Base-by-base conservation (phyloP, 140 eudicot species). In the Stevia rebaudiana region DNA sequence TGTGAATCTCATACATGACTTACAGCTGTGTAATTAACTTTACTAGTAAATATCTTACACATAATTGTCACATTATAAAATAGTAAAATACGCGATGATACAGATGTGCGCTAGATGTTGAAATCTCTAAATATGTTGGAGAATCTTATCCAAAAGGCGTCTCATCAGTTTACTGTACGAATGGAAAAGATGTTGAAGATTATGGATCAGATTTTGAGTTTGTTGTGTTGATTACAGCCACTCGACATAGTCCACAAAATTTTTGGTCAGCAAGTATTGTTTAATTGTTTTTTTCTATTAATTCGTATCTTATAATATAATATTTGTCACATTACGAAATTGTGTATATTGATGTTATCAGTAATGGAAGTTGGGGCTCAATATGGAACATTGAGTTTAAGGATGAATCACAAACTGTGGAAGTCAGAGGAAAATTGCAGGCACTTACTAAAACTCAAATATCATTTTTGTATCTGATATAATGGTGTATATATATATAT, bases 321-420 rank as follows among this genome's bases (percentile, higher is more conserved):
- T 6, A 2, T 13, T 6, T 15, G 9, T 28, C 8, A 12, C 11
- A 21, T 53, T 7, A 10, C 40, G n/a, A n/a, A n/a, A n/a, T 44
- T n/a, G 6, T 41, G 44, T 41, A 25, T 56, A 36, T 22, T 74
- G 49, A 47, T 31, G 66, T 60, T 63, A 16, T 58, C 61, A 94
- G 99, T 82, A 94, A 94, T 51, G 99, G 99, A 72, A 94, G 95
- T 74, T 94, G 99, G 99, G 74, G 80, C 60, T 94, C 97, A 49
- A 78, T 78, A 78, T 94, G 99, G 99, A 83, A 80, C 70, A 44
- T 94, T 10, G 99, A 88, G 61, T 85, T 88, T 76, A 94, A 83
- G 73, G 99, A 88, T 71, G 99, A 94, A 63, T 56, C 78, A 17
- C 97, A 94, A 72, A 61, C 74, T 42, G 88, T 88, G 69, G 99